phyloP scores from a whole-genome alignment of 345 rosid genomes.

The Eutrema yunnanense region DNA sequence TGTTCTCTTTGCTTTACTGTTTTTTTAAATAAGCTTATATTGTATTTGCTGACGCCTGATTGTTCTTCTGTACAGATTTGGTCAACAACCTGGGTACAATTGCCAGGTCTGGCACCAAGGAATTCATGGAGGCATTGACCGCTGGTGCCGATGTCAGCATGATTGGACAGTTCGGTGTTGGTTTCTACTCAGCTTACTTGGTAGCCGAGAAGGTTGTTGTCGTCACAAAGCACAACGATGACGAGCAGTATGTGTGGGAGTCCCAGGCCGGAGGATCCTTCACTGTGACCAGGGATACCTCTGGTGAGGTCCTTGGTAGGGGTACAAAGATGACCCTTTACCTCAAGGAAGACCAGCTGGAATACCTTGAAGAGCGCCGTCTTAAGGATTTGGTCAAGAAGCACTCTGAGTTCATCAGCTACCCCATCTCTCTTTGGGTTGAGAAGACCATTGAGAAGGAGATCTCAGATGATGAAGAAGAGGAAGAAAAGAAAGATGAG shows the following conservation, averaged over 20 bases:
- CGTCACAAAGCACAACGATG: background rate
- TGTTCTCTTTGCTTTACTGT: background rate
- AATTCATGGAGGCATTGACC: background rate
- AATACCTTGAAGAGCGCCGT: background rate
- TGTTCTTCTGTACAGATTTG: background rate
- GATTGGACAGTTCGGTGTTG: constrained; percentile 5
- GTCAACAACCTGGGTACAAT: background rate
- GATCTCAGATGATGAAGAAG: background rate
- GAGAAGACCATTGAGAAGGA: constrained; percentile 1
- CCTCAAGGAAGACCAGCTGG: background rate
- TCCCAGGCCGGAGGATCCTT: background rate
- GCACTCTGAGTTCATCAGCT: constrained; percentile 1
- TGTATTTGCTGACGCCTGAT: background rate
- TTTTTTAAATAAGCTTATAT: background rate
- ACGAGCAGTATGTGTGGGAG: constrained; percentile 1
- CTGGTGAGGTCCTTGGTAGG: background rate
- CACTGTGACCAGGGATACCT: background rate
- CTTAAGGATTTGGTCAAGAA: background rate
- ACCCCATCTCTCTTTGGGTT: background rate
- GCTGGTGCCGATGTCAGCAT: background rate
- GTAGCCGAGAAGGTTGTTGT: background rate
- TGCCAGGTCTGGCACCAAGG: background rate
- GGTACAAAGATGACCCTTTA: background rate
- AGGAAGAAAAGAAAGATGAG: background rate
- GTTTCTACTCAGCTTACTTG: background rate